Base-by-base conservation (phyloP, 257 asterid species). In the Solanum habrochaites region DNA sequence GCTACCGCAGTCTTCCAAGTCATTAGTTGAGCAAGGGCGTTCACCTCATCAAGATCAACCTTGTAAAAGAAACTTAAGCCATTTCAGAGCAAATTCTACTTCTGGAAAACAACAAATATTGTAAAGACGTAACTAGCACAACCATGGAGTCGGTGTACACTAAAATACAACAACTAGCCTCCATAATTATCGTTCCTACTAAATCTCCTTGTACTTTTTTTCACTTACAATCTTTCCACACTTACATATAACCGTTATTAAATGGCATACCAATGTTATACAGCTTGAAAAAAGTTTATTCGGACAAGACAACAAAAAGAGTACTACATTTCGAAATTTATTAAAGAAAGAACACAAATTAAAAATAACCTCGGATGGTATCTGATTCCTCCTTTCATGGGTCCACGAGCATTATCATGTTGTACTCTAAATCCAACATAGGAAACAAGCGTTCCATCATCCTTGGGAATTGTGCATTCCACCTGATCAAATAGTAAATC, bases 1-100 rank as follows among this genome's bases (percentile, higher is more conserved):
- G 93, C 98, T 64, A 97, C 99, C n/a, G 99, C 99, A 69, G 98
- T 97, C 94, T 97, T 97, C 99, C 99, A 97, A 12, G 99, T 97
- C 99, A 97, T 97, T 91, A 97, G 83, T 91, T 97, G 99, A 81
- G 99, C 99, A 73, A 97, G 98, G 64, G 99, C 99, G 40, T 97
- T 97, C 82, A 97, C 99, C 90, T 96, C 99, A 91, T 97, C 99
- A 27, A 93, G 98, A 81, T 97, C 99, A 89, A 97, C 99, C 99
- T 97, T 47, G 31, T 75, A 11, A 78, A 62, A 81, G 20, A 88
- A 72, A 82, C 37, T 56, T 83, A 27, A 11, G 81, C 86, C 84
- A 90, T 45, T 27, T 90, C 87, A 89, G 93, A 13, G 84, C 31
- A 84, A 84, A 81, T 32, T 81, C 85, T 31, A 81, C 37, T 20